Percentiles rank a stretch among this genome's conserved stretches.
Evolutionary conservation across 2,329 filamentous ascomycete species (phyloP).

Genomic region (Didymella exigua): DNA sequence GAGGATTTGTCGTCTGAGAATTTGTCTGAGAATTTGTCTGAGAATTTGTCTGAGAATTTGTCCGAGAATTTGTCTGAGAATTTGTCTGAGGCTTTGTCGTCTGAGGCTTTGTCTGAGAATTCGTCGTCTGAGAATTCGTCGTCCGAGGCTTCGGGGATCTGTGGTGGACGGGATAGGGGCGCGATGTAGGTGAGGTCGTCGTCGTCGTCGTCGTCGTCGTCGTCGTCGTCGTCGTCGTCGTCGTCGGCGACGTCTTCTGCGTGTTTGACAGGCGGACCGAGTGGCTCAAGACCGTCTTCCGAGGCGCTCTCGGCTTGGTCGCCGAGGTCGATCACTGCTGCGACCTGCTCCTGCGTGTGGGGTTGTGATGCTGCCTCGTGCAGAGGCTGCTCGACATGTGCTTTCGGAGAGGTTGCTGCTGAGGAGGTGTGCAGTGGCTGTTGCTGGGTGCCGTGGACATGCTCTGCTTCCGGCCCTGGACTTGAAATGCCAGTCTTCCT

Average conservation of each 20-base stretch:
- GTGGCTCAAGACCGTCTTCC: background rate
- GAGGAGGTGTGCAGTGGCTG: slow-evolving; percentile 35
- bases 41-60: no score
- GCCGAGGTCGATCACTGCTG: slow-evolving; percentile 1
- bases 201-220: background rate
- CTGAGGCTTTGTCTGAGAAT: background rate
- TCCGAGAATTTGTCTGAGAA: no score
- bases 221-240: no score
- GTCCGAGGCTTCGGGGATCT: slow-evolving; percentile 7
- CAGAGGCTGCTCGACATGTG: background rate
- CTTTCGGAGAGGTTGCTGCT: slow-evolving; percentile 4
- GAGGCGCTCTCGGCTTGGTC: background rate
- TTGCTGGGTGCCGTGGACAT: slow-evolving; percentile 15
- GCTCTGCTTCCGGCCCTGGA: background rate
- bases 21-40: no score
- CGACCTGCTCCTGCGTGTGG: background rate
- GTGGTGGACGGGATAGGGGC: slow-evolving; percentile 1
- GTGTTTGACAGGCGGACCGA: background rate
- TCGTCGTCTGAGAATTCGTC: background rate
- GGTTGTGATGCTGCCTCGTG: no score
- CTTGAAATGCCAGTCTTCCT: slow-evolving; percentile 19
- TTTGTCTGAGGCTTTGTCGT: no score
- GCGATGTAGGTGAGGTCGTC: slow-evolving; percentile 12
- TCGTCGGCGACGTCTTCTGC: background rate
- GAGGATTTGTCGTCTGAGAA: background rate